A percentile compares a stretch with the other conserved stretches of the same genome.
phyloP scores from a whole-genome alignment of 2,329 filamentous ascomycete species.

The Exophiala viscosa region DNA sequence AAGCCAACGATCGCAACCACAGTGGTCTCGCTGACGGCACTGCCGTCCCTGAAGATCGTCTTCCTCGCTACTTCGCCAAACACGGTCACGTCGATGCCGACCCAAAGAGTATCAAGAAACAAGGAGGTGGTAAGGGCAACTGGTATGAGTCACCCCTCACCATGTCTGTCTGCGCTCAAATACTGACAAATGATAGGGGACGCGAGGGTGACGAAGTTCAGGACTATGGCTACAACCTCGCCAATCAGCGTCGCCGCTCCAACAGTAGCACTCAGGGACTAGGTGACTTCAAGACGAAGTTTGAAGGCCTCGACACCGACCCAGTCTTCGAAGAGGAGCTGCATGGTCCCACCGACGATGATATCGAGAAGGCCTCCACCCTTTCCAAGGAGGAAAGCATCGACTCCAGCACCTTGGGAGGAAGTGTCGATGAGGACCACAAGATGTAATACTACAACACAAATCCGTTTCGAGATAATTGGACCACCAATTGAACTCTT shows the following conservation, averaged over 20 bases:
- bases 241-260: slow-evolving; percentile 83
- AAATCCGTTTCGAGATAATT: slow-evolving; percentile 12
- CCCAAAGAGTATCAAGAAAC: slow-evolving; percentile 95
- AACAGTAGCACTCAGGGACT: slow-evolving; percentile 78
- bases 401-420: slow-evolving; percentile 54
- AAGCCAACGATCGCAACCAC: slow-evolving; percentile 91
- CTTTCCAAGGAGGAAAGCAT: slow-evolving; percentile 49
- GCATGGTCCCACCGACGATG: slow-evolving; percentile 63
- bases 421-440: slow-evolving; percentile 56
- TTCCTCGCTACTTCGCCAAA: slow-evolving; percentile 93
- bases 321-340: slow-evolving; percentile 87
- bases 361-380: slow-evolving; percentile 45
- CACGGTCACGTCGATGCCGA: slow-evolving; percentile 73
- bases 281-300: slow-evolving; percentile 90
- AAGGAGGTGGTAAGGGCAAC: slow-evolving; percentile 86
- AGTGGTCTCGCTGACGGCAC: slow-evolving; percentile 72
- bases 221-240: slow-evolving; percentile 77
- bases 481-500: slow-evolving; percentile 10
- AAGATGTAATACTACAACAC: slow-evolving; percentile 37
- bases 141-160: slow-evolving; percentile 60
- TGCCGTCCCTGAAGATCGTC: slow-evolving; percentile 63
- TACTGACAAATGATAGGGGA: slow-evolving; percentile 59
- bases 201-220: slow-evolving; percentile 76
- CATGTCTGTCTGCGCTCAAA: slow-evolving; percentile 3
- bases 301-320: slow-evolving; percentile 83